phyloP scores from a whole-genome alignment of 225 moss, liverwort and hornwort genomes.

The Sphagnum contortum region DNA sequence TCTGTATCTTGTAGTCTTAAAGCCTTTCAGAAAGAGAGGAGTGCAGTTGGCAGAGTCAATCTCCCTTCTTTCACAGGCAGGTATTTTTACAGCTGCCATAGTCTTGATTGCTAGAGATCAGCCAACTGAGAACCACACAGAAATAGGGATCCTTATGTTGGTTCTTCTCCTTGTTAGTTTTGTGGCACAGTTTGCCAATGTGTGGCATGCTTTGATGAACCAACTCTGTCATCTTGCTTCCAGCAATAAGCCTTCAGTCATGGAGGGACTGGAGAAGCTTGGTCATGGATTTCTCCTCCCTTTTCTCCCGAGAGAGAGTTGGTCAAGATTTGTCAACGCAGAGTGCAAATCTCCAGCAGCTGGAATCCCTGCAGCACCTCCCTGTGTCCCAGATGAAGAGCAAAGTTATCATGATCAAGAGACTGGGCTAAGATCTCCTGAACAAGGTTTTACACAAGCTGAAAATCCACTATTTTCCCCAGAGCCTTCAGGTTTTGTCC shows the following conservation, averaged over 20 bases:
- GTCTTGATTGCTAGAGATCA: constrained; percentile 43
- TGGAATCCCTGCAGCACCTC: constrained; percentile 11
- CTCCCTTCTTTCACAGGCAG: constrained; percentile 64
- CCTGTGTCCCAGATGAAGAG: constrained; percentile 11
- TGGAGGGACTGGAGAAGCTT: constrained; percentile 46
- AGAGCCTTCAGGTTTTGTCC: constrained; percentile 40
- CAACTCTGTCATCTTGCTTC: constrained; percentile 56
- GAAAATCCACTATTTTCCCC: constrained; percentile 3
- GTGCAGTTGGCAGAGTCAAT: constrained; percentile 71
- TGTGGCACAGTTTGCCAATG: constrained; percentile 62
- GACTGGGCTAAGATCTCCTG: background rate
- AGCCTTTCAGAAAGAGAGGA: constrained; percentile 72
- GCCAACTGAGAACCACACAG: constrained; percentile 46
- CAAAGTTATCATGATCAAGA: constrained; percentile 5
- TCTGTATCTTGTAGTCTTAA: constrained; percentile 43
- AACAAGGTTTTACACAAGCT: too few species aligned
- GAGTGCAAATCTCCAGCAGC: constrained; percentile 11
- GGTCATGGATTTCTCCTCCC: background rate
- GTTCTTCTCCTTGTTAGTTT: constrained; percentile 53
- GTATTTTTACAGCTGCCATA: constrained; percentile 43
- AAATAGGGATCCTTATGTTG: constrained; percentile 48
- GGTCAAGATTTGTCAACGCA: background rate
- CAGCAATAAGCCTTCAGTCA: constrained; percentile 52
- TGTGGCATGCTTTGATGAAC: constrained; percentile 73
- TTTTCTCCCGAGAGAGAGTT: too few species aligned